phyloP scores from a whole-genome alignment of 805 yeast species.

The Grigorovia yakushimaensis region DNA sequence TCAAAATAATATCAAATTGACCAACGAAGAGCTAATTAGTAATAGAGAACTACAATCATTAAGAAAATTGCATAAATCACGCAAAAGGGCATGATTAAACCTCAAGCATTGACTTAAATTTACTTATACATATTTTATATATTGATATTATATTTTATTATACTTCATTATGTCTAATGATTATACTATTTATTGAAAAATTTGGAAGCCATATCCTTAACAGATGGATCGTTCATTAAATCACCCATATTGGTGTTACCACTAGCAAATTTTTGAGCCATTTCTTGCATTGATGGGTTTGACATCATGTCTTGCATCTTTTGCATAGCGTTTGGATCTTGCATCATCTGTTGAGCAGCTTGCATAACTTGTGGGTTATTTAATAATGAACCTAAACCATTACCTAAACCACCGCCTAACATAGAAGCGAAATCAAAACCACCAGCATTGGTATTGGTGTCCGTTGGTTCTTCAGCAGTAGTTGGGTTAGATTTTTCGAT shows the following conservation, averaged over 20 bases:
- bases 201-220: slow-evolving; percentile 59
- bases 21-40: not conserved
- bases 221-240: slow-evolving; percentile 72
- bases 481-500: slow-evolving; percentile 13
- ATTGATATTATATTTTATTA: not conserved
- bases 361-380: slow-evolving; percentile 87
- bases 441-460: slow-evolving; percentile 25
- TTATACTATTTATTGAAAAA: slow-evolving; percentile 41
- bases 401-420: slow-evolving; percentile 53
- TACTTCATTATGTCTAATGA: not conserved
- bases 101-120: not conserved
- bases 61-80: too few species aligned
- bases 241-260: slow-evolving; percentile 51
- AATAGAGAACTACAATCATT: not conserved
- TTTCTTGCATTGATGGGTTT: slow-evolving; percentile 70
- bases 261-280: slow-evolving; percentile 70
- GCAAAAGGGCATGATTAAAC: not conserved
- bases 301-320: slow-evolving; percentile 60
- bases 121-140: not conserved
- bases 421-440: slow-evolving; percentile 60
- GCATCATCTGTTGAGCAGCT: slow-evolving; percentile 83
- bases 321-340: slow-evolving; percentile 66
- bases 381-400: slow-evolving; percentile 63
- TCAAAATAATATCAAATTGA: slow-evolving; percentile 1
- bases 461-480: slow-evolving; percentile 15